These are phyloP conservation scores for Plectranthus barbatus DNA, from an alignment of 257 asterid species.

Conservation along the genomic window DNA sequence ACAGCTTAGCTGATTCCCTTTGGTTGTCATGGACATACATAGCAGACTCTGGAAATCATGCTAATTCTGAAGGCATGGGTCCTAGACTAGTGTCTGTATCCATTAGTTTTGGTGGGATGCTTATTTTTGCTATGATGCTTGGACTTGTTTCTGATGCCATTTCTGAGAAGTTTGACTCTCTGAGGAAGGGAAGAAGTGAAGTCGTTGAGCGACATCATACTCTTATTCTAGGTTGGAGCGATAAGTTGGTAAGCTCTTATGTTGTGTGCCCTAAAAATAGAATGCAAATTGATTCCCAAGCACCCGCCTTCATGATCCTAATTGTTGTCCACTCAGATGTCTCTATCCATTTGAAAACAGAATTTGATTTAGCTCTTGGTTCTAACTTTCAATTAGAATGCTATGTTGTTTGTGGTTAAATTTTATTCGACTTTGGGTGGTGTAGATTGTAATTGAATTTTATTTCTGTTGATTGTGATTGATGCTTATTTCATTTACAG, in stretches of 20 bases:
- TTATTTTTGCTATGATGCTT: conserved; percentile 95
- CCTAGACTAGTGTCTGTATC: conserved; percentile 69
- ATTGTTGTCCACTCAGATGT: background rate
- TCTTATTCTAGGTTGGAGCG: conserved; percentile 93
- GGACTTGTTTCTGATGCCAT: conserved; percentile 91
- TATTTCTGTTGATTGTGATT: background rate
- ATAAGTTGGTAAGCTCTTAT: conserved; percentile 58
- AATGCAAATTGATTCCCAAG: background rate
- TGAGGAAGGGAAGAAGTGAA: conserved; percentile 90
- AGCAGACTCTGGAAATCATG: conserved; percentile 78
- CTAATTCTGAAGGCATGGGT: conserved; percentile 72
- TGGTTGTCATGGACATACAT: conserved; percentile 90
- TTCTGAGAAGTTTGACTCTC: conserved; percentile 88
- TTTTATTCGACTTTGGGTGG: conserved; percentile 56
- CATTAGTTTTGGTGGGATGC: conserved; percentile 91
- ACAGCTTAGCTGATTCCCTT: conserved; percentile 62
- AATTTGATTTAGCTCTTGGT: background rate
- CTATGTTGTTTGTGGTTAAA: background rate
- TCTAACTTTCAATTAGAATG: background rate
- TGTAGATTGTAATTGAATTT: conserved; percentile 6
- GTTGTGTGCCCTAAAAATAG: background rate
- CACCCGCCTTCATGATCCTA: background rate
- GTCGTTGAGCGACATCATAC: conserved; percentile 86
- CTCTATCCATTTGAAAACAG: background rate
- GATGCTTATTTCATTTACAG: conserved; percentile 24